A percentile compares a stretch with the other conserved stretches of the same genome.
Evolutionary conservation across 2,329 filamentous ascomycete genomes (phyloP).

Genomic region (Graphium sp.): DNA sequence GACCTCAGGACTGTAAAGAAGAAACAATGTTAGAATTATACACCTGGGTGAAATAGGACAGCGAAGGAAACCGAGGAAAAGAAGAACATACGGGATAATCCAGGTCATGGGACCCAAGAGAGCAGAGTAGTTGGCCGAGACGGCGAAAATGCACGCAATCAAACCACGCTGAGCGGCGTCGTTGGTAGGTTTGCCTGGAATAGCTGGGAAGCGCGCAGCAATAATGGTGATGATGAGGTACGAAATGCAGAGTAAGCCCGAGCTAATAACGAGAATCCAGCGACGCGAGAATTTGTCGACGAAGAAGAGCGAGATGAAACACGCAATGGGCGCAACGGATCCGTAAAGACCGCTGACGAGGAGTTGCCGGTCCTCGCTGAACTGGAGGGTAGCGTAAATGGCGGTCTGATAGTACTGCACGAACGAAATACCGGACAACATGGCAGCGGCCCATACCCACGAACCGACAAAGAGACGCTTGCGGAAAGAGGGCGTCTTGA

Average conservation of each 20-base stretch:
- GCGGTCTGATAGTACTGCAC: slow-evolving; percentile 24
- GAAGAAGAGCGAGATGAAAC: slow-evolving; percentile 18
- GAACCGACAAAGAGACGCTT: slow-evolving; percentile 19
- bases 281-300: slow-evolving; percentile 18
- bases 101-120: slow-evolving; percentile 21
- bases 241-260: slow-evolving; percentile 15
- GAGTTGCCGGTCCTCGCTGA: slow-evolving; percentile 16
- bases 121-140: slow-evolving; percentile 19
- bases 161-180: slow-evolving; percentile 18
- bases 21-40: background rate
- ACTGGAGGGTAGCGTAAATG: slow-evolving; percentile 21
- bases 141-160: slow-evolving; percentile 22
- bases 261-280: slow-evolving; percentile 18
- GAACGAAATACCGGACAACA: slow-evolving; percentile 22
- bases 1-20: slow-evolving; percentile 15
- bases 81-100: slow-evolving; percentile 21
- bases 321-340: slow-evolving; percentile 18
- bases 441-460: slow-evolving; percentile 22
- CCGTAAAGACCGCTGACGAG: slow-evolving; percentile 21
- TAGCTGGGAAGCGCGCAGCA: slow-evolving; percentile 17
- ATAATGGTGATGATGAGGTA: slow-evolving; percentile 21
- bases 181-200: slow-evolving; percentile 17
- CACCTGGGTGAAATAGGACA: background rate
- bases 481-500: slow-evolving; percentile 16
- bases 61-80: background rate